Evolutionary conservation across 2,329 filamentous ascomycete species (phyloP), one percentile per base, ranked within the genome.

Genomic region (Pleurostoma richardsiae): DNA sequence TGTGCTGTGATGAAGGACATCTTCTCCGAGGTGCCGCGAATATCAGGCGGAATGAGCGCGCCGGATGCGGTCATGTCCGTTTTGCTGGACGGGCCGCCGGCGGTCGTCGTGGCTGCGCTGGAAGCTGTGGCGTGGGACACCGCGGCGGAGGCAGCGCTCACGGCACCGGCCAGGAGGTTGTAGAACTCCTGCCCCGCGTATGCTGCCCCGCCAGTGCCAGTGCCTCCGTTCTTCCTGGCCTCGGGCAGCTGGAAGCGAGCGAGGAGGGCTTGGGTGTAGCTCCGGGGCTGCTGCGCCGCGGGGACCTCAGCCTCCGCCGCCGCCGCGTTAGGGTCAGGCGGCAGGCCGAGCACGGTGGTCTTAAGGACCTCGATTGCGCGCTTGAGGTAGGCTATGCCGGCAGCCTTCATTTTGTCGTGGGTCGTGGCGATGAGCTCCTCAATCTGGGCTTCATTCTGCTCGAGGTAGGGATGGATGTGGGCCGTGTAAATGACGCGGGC

Each of bases 381-480:
- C 61, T 86, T 86, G 52, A 91, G 67, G 64, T 90, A 91, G 56
- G 83, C 75, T 49, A 95, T 73, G 39, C 92, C 91, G 38, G 88
- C 83, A 11, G 82, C 74, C 68, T 85, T 88, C 51, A 89, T 81
- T 48, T 84, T 83, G 55, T 90, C 88, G 66, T 97, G 91, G 39
- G 84, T 77, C 50, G 83, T 80, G 54, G 84, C 85, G 65, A 97
- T 96, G 61, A 96, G 85, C 51, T 89, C 82, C 61, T 99, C 94
- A 66, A 99, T 97, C 54, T 88, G 82, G 40, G 76, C 67, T 68
- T 97, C 94, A 66, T 99, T 92, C 51, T 90, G 79, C 59, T 83
- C 76, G 43, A 99, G 83, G 72, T 92, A 96, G 0, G 92, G 92
- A 66, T 95, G 86, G 50, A 97, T 76, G 65, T 94, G 83, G 51